Evolutionary conservation across 2,329 filamentous ascomycete species (phyloP).

Genomic region (Cladosporium sp.): DNA sequence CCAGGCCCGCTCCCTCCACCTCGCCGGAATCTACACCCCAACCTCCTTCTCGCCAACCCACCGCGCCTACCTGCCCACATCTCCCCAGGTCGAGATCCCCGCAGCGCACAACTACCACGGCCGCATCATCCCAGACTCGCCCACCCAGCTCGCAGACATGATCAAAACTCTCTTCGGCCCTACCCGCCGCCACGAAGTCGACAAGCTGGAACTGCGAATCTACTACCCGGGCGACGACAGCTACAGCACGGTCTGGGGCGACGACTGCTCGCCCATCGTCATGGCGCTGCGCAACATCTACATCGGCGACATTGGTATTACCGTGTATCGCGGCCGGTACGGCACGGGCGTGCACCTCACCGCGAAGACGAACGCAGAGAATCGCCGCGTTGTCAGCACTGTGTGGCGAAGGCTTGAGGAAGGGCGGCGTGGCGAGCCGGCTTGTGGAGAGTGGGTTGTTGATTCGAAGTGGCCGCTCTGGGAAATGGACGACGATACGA

Average conservation of each 20-base stretch:
- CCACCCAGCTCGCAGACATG: slow-evolving; percentile 36
- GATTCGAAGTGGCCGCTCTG: slow-evolving; percentile 35
- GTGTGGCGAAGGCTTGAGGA: slow-evolving; percentile 36
- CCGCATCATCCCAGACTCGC: slow-evolving; percentile 26
- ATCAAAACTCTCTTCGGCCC: slow-evolving; percentile 37
- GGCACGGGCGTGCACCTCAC: slow-evolving; percentile 37
- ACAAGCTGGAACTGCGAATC: slow-evolving; percentile 41
- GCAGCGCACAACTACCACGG: slow-evolving; percentile 22
- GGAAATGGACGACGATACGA: slow-evolving; percentile 20
- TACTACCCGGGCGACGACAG: slow-evolving; percentile 42
- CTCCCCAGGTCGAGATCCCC: neutral
- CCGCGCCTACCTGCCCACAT: slow-evolving; percentile 30
- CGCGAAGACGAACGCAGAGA: slow-evolving; percentile 22
- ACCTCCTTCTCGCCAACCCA: slow-evolving; percentile 22
- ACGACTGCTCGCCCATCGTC: slow-evolving; percentile 39
- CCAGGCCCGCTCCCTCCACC: slow-evolving; percentile 43
- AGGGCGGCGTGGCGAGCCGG: slow-evolving; percentile 28
- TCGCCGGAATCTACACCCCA: slow-evolving; percentile 41
- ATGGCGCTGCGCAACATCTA: slow-evolving; percentile 41
- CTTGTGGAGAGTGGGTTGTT: slow-evolving; percentile 33
- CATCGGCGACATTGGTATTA: slow-evolving; percentile 40
- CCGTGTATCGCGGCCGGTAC: slow-evolving; percentile 35
- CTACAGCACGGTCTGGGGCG: slow-evolving; percentile 42
- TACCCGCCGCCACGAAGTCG: slow-evolving; percentile 26
- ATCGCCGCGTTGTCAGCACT: slow-evolving; percentile 30